phyloP scores from a whole-genome alignment of 2,329 filamentous ascomycete species.

The Endoconidiophora laricicola region DNA sequence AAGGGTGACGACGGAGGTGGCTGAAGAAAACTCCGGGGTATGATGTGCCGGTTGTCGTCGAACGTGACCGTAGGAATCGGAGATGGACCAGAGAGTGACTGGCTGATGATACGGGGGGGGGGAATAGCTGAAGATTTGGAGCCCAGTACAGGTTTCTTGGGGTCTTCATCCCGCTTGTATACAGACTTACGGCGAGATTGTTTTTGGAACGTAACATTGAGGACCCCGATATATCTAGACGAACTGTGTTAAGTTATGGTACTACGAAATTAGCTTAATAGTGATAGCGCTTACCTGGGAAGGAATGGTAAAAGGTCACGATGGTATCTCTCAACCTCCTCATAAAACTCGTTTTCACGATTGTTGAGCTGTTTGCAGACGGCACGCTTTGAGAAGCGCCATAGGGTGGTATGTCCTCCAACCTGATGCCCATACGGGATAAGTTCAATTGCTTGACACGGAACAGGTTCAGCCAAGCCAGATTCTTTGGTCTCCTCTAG shows the following conservation, averaged over 20 bases:
- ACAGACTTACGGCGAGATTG: slow-evolving; percentile 49
- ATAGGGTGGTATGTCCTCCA: slow-evolving; percentile 88
- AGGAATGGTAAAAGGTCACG: slow-evolving; percentile 80
- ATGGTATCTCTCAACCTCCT: slow-evolving; percentile 82
- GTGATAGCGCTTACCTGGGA: slow-evolving; percentile 45
- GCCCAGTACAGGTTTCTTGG: slow-evolving; percentile 13
- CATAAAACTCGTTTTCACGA: slow-evolving; percentile 96
- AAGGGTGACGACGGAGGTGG: slow-evolving; percentile 20
- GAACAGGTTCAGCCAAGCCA: slow-evolving; percentile 19
- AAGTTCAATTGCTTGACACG: slow-evolving; percentile 80
- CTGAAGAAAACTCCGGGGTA: slow-evolving; percentile 68
- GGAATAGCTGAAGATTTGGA: slow-evolving; percentile 2
- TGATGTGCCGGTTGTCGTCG: slow-evolving; percentile 84
- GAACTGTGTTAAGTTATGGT: neutral
- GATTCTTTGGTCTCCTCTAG: slow-evolving; percentile 18
- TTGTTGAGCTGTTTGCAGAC: slow-evolving; percentile 98
- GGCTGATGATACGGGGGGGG: slow-evolving; percentile 37
- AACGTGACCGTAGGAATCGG: slow-evolving; percentile 81
- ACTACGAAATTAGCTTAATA: neutral
- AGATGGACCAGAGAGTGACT: slow-evolving; percentile 51
- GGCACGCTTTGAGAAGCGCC: slow-evolving; percentile 84
- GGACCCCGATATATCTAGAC: slow-evolving; percentile 77
- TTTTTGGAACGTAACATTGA: slow-evolving; percentile 92
- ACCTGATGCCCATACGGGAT: slow-evolving; percentile 97
- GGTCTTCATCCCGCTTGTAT: slow-evolving; percentile 32